Base-by-base conservation (phyloP, 1,284 basidiomycete species). In the Cutaneotrichosporon cavernicola region DNA sequence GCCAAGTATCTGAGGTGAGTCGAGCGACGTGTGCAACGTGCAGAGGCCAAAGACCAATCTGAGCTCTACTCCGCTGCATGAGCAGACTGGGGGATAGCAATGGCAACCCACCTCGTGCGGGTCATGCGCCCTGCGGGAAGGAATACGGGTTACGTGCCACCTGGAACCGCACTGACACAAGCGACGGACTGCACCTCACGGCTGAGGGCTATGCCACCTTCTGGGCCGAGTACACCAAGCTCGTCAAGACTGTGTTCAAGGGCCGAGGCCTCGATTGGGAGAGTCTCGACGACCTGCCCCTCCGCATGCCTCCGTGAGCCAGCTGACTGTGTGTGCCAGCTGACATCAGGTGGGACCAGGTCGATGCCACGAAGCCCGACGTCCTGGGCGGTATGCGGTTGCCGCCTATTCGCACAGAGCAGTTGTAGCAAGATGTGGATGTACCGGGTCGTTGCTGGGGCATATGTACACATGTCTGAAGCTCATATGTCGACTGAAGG, bases 181-280 rank as follows among this genome's bases (percentile, higher is more conserved):
- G 76, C 36, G 91, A 94, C 73, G 92, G 92, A 0, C 78, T 95
- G 62, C 92, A 96, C 77, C 76, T 92, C 69, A 90, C 86, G 53
- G 81, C 77, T 9, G 84, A 81, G 2, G 92, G 90, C 30, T 93
- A 94, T 71, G 78, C 82, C 73, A 87, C 92, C 60, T 81, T 89
- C 46, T 92, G 87, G 76, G 82, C 88, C 18, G 84, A 81, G 50
- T 75, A 92, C 64, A 82, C 87, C 57, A 81, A 84, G 65, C 83
- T 85, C 0, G 88, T 93, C 70, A 75, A 73, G 47, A 80, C 82
- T 58, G 80, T 84, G 46, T 86, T 87, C 66, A 68, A 68, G 47
- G 71, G 72, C 49, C 66, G 72, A 21, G 75, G 76, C 6, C 63
- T 78, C 13, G 72, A 76, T 56, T 75, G 69, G 66, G 69, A 71